Conservation (phyloP, 2,329 filamentous ascomycete species). For the Nakataea oryzae region DNA sequence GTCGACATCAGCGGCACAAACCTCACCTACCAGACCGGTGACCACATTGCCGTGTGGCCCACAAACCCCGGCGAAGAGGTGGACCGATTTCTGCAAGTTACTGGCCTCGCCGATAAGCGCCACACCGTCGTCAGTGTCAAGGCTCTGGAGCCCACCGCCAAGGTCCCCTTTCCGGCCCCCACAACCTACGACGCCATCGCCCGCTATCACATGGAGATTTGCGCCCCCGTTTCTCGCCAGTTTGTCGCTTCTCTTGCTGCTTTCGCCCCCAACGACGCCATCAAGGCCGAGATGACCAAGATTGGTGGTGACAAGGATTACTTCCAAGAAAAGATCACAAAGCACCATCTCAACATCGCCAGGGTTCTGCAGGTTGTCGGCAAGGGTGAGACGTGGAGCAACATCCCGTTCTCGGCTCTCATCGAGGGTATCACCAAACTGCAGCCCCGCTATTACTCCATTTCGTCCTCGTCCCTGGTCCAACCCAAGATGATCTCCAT, state of each 20-base stretch:
- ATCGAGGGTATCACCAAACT: constrained; percentile 92
- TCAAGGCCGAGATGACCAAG: constrained; percentile 80
- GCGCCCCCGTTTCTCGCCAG: constrained; percentile 90
- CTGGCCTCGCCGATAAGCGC: constrained; percentile 67
- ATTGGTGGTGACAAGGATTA: constrained; percentile 91
- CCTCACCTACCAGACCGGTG: constrained; percentile 87
- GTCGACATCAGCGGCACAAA: constrained; percentile 85
- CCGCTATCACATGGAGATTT: constrained; percentile 95
- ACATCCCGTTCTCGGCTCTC: constrained; percentile 85
- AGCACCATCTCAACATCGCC: constrained; percentile 80
- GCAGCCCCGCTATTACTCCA: constrained; percentile 97
- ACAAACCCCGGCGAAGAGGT: constrained; percentile 90
- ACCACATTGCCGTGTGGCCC: constrained; percentile 96
- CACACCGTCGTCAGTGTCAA: constrained; percentile 80
- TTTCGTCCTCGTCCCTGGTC: constrained; percentile 90
- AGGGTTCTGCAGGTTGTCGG: constrained; percentile 67
- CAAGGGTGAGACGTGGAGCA: constrained; percentile 66
- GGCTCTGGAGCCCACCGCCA: constrained; percentile 86
- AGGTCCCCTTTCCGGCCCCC: constrained; percentile 93
- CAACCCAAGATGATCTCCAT: constrained; percentile 93
- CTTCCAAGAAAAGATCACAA: constrained; percentile 77
- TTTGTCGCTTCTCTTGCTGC: constrained; percentile 79
- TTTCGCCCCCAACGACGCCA: constrained; percentile 76
- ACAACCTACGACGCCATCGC: constrained; percentile 91
- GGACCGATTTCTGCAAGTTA: constrained; percentile 73